A percentile compares a stretch with the other conserved stretches of the same genome.
phyloP scores from a whole-genome alignment of 2,329 filamentous ascomycete genomes.

The Aspergillus floridensis region DNA sequence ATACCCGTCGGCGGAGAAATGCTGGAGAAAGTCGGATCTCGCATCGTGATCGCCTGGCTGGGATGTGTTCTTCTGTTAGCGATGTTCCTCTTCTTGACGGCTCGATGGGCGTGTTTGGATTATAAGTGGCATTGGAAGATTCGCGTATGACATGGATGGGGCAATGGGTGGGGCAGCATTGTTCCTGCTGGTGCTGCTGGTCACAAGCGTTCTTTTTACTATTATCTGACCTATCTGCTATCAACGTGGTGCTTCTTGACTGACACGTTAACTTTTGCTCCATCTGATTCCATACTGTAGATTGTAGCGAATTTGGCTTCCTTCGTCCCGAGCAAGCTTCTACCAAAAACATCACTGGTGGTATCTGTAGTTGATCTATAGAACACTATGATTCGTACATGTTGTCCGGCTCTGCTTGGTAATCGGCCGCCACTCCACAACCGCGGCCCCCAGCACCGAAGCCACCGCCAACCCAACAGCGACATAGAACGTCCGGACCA shows the following conservation, averaged over 20 bases:
- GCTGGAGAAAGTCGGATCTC: conserved; percentile 47
- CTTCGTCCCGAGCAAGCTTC: too few relatives aligned
- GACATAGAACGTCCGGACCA: background rate
- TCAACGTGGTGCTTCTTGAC: too few relatives aligned
- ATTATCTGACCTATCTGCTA: too few relatives aligned
- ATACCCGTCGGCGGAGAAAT: conserved; percentile 51
- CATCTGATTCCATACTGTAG: too few relatives aligned
- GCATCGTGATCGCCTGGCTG: conserved; percentile 47
- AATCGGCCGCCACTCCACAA: background rate
- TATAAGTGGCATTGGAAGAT: conserved; percentile 40
- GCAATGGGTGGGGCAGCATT: too few relatives aligned
- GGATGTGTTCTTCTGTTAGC: conserved; percentile 44
- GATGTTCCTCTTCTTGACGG: conserved; percentile 32
- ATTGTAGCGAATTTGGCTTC: too few relatives aligned
- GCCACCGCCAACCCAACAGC: background rate
- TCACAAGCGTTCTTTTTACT: too few relatives aligned
- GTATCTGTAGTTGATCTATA: too few relatives aligned
- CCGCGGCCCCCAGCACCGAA: background rate
- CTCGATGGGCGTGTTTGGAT: conserved; percentile 39
- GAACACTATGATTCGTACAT: too few relatives aligned
- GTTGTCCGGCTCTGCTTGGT: background rate
- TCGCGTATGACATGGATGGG: background rate
- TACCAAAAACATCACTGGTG: too few relatives aligned
- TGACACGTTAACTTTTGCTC: too few relatives aligned
- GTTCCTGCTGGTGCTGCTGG: too few relatives aligned